Evolutionary conservation across 2,329 filamentous ascomycete genomes (phyloP), one percentile per base, ranked within the genome.

Genomic region (Cadophora malorum): DNA sequence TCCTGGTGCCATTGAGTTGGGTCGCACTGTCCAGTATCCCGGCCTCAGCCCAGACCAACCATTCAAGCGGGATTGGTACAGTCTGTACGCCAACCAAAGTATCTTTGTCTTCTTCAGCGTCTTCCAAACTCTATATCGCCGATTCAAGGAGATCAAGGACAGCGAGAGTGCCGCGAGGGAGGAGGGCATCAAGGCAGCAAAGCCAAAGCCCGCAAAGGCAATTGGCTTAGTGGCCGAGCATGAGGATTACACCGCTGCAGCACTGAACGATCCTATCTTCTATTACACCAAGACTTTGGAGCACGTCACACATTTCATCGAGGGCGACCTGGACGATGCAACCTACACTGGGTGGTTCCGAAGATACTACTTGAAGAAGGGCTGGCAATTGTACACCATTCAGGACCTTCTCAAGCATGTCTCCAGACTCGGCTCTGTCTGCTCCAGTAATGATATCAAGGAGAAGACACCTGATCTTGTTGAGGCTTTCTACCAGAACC

Each of bases 51-150:
- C 81, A 69, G 93, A 97, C 69, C 91, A 94, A 63, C 90, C 92
- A 67, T 97, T 96, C 80, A 85, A 86, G 73, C 91, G 94, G 58
- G 89, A 89, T 12, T 90, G 88, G 80, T 97, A 93, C 82, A 95
- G 95, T 77, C 88, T 98, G 78, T 99, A 96, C 82, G 91, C 90
- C 78, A 98, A 97, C 79, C 88, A 93, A 75, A 93, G 91, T 3
- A 90, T 99, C 68, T 97, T 94, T 78, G 94, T 96, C 80, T 98
- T 99, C 84, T 91, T 99, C 82, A 92, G 91, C 73, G 90, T 97
- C 69, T 96, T 99, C 78, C 89, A 97, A 77, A 91, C 91, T n/a
- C 83, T 99, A 5, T 98, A 97, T 80, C 88, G 90, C 75, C 90
- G 96, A 50, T 85, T 99, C 16, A 84, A 91, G 70, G 91, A 91